A percentile compares a stretch with the other conserved stretches of the same genome.
phyloP scores from a whole-genome alignment of 345 rosid genomes.

The Eucalyptus dawsonii region DNA sequence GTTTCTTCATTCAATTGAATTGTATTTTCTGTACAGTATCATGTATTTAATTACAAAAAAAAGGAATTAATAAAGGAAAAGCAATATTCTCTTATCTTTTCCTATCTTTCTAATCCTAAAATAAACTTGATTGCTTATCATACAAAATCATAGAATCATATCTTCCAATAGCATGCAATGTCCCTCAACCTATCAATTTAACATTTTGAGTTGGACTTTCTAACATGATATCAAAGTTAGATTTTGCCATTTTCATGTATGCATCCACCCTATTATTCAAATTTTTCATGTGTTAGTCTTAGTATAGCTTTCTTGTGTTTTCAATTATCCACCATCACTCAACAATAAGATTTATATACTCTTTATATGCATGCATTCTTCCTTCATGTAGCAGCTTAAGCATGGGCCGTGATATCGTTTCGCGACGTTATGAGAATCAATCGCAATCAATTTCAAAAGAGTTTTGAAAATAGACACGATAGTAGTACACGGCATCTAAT shows the following conservation, averaged over 20 bases:
- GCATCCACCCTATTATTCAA: fast-evolving
- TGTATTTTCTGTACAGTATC: no score
- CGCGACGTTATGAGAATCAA: no score
- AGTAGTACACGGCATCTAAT: no score
- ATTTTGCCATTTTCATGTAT: neutral
- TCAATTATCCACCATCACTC: neutral
- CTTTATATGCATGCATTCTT: fast-evolving
- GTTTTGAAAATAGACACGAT: no score
- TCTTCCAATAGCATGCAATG: neutral
- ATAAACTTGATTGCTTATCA: no score
- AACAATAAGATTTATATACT: fast-evolving
- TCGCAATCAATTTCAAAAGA: no score
- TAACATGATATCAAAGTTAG: neutral
- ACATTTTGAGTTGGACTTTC: neutral
- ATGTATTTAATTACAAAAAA: no score
- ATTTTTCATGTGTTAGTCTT: neutral
- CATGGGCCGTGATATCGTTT: neutral
- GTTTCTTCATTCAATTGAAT: no score
- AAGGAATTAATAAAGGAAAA: no score
- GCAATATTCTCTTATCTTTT: no score
- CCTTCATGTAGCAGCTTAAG: fast-evolving
- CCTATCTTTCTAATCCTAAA: no score
- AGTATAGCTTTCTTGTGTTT: neutral
- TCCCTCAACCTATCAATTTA: fast-evolving
- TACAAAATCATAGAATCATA: no score